These are phyloP conservation scores for Alternaria conjuncta DNA, from an alignment of 2,329 filamentous ascomycete genomes.

Conservation along the genomic window DNA sequence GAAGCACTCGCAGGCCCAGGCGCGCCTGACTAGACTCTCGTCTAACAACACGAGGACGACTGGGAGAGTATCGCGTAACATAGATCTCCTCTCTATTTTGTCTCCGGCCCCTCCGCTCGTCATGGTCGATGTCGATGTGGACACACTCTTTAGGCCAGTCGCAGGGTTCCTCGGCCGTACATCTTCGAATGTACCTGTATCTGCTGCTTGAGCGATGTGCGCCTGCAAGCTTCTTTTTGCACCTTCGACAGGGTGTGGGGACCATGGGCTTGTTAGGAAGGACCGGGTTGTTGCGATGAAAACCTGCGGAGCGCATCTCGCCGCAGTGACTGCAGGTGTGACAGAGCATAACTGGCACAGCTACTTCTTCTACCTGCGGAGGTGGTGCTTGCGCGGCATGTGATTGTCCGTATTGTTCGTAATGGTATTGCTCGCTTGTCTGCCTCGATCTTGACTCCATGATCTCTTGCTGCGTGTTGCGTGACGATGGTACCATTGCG, in stretches of 20 bases:
- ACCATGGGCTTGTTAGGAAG: conserved; percentile 38
- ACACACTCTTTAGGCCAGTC: conserved; percentile 32
- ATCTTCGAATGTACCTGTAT: conserved; percentile 26
- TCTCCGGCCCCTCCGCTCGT: conserved; percentile 31
- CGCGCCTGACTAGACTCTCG: conserved; percentile 27
- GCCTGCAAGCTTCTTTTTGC: conserved; percentile 34
- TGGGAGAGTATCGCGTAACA: conserved; percentile 23
- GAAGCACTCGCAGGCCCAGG: conserved; percentile 34
- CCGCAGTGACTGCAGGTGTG: conserved; percentile 47
- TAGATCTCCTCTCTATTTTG: conserved; percentile 29
- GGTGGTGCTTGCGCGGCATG: conserved; percentile 15
- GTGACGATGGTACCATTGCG: conserved; percentile 21
- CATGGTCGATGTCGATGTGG: conserved; percentile 21
- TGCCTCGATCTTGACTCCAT: conserved; percentile 19
- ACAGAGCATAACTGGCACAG: conserved; percentile 35
- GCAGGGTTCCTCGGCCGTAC: conserved; percentile 33
- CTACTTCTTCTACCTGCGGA: conserved; percentile 17
- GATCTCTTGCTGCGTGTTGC: conserved; percentile 13
- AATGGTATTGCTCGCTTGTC: conserved; percentile 22
- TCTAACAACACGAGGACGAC: conserved; percentile 21
- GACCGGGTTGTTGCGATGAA: conserved; percentile 45
- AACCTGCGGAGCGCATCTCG: conserved; percentile 41
- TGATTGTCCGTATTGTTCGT: conserved; percentile 20
- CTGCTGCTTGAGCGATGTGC: conserved; percentile 20
- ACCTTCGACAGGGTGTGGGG: conserved; percentile 37